Conservation (phyloP, 192 early-diverging fungal genomes). For the Piromyces finnis region DNA sequence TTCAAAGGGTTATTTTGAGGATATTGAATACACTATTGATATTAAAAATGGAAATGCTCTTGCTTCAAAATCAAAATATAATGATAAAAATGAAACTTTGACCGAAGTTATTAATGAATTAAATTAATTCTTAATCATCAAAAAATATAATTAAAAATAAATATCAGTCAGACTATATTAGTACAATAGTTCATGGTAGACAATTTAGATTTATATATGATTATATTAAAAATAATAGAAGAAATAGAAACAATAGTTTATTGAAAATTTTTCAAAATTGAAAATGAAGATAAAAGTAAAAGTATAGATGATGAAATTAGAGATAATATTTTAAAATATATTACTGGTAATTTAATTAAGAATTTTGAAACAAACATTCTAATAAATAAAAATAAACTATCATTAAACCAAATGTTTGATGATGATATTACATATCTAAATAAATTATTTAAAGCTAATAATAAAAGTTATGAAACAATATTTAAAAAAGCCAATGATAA, state of each 20-base stretch:
- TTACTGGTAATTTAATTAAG: background rate
- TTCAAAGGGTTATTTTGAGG: background rate
- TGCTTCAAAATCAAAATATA: background rate
- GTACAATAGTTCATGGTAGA: background rate
- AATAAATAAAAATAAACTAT: too few relatives aligned
- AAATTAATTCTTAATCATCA: background rate
- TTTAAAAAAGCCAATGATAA: background rate
- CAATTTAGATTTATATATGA: background rate
- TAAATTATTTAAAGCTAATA: background rate
- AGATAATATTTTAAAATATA: background rate
- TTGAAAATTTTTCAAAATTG: too few relatives aligned
- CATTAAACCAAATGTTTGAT: background rate
- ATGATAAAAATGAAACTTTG: background rate
- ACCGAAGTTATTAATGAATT: background rate
- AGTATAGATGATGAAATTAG: too few relatives aligned
- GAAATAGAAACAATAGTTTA: too few relatives aligned
- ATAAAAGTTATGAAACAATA: background rate
- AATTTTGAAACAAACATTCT: background rate
- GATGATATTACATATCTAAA: background rate
- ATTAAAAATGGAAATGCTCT: background rate
- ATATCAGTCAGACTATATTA: background rate
- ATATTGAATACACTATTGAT: background rate
- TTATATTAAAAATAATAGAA: background rate
- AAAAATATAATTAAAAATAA: background rate
- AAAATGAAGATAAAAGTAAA: too few relatives aligned